Percentiles rank a stretch among this genome's conserved stretches.
These are phyloP conservation scores for Leishmania tropica DNA, from an alignment of 208 protist species.

Conservation along the genomic window DNA sequence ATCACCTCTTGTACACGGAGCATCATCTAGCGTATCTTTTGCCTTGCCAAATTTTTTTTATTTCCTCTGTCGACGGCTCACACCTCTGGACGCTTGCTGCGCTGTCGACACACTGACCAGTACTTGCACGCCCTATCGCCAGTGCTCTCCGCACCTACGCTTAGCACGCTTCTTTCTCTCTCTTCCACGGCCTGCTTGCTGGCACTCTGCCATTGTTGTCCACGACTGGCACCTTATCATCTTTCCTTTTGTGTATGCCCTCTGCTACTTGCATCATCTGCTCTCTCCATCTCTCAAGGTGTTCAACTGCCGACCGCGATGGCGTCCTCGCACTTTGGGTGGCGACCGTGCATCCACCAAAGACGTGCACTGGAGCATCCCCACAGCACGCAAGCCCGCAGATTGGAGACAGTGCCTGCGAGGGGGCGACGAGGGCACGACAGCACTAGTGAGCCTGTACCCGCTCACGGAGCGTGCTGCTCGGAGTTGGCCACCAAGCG, in stretches of 20 bases:
- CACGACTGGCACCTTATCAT: neutral
- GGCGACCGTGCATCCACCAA: neutral
- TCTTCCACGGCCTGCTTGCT: neutral
- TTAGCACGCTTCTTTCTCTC: neutral
- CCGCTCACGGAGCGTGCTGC: neutral
- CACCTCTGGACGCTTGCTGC: neutral
- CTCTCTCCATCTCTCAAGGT: conserved; percentile 1
- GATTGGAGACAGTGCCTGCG: no score
- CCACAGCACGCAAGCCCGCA: no score
- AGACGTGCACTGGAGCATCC: neutral
- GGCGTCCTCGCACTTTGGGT: neutral
- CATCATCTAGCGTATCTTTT: neutral
- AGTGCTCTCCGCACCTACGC: neutral
- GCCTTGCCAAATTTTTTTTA: neutral
- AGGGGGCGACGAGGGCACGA: neutral
- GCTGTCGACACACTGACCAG: neutral
- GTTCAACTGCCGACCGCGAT: neutral
- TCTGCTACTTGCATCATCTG: neutral
- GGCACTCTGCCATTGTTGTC: neutral
- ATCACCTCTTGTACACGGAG: neutral
- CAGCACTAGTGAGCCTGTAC: neutral
- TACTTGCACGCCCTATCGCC: neutral
- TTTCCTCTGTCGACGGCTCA: neutral
- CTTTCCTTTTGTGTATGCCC: neutral
- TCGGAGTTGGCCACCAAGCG: neutral